These are phyloP conservation scores for Diaporthe citrichinensis DNA, from an alignment of 2,329 filamentous ascomycete genomes.

Conservation along the genomic window DNA sequence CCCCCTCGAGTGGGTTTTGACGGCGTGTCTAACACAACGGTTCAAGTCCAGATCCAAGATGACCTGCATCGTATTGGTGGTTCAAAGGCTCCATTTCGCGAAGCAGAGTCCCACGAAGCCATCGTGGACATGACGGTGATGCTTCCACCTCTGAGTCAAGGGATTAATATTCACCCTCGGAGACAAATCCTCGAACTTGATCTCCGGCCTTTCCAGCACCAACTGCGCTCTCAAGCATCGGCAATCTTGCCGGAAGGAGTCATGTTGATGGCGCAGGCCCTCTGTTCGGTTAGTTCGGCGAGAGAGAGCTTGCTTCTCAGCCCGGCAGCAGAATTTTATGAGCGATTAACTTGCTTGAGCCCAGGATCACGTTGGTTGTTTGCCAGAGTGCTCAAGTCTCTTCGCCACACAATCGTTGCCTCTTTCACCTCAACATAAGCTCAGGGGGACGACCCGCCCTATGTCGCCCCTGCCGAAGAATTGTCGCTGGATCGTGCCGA, in stretches of 20 bases:
- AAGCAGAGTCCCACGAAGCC: not conserved
- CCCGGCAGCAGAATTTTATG: not conserved
- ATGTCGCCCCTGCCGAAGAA: not conserved
- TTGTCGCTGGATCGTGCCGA: too few species aligned
- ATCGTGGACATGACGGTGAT: not conserved
- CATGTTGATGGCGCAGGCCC: not conserved
- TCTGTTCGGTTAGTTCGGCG: not conserved
- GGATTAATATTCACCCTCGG: not conserved
- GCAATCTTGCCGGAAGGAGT: not conserved
- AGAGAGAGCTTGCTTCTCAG: not conserved
- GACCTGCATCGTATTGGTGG: not conserved
- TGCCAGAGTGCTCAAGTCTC: not conserved
- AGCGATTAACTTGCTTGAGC: not conserved
- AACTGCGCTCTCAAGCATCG: not conserved
- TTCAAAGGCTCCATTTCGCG: not conserved
- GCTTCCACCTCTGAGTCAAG: conserved; percentile 10
- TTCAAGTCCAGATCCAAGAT: not conserved
- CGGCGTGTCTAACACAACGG: not conserved
- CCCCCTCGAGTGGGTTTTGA: not conserved
- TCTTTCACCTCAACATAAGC: too few species aligned
- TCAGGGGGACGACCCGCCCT: too few species aligned
- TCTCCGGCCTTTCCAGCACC: not conserved
- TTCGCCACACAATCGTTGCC: too few species aligned
- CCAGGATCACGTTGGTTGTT: not conserved
- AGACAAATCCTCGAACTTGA: not conserved